Percentiles rank a stretch among this genome's conserved stretches.
phyloP scores from a whole-genome alignment of 495 filamentous ascomycete genomes.

The Podospora fimiseda region DNA sequence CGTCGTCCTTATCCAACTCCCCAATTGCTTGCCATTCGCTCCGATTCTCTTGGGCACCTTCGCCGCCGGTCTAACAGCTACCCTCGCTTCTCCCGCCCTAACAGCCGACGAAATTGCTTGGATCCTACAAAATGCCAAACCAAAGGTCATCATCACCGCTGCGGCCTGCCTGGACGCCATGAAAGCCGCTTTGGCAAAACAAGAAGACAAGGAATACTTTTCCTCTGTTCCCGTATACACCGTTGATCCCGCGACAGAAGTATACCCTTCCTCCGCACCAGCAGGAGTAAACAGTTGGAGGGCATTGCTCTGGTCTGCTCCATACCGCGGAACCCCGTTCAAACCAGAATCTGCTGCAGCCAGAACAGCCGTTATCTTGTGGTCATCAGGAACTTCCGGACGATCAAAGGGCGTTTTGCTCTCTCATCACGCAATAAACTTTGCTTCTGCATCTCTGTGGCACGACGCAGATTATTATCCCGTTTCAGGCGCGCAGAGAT shows the following conservation, averaged over 20 bases:
- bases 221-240: conserved; percentile 23
- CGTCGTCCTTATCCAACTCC: conserved; percentile 30
- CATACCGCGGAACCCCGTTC: not conserved
- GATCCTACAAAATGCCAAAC: conserved; percentile 29
- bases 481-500: conserved; percentile 48
- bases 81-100: conserved; percentile 29
- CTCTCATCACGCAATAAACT: conserved; percentile 50
- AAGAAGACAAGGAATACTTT: conserved; percentile 14
- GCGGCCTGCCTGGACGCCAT: conserved; percentile 23
- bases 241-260: conserved; percentile 17
- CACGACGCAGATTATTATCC: conserved; percentile 31
- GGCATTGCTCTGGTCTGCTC: conserved; percentile 11
- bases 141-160: conserved; percentile 28
- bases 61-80: conserved; percentile 28
- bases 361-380: conserved; percentile 54
- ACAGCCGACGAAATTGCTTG: conserved; percentile 30
- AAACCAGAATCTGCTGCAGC: conserved; percentile 3
- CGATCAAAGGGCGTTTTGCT: conserved; percentile 75
- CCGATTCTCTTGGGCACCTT: conserved; percentile 23
- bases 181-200: conserved; percentile 19
- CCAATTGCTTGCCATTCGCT: conserved; percentile 26
- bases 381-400: conserved; percentile 80
- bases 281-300: conserved; percentile 13
- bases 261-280: conserved; percentile 17
- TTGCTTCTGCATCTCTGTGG: conserved; percentile 22